A percentile compares a stretch with the other conserved stretches of the same genome.
These are phyloP conservation scores for Fusarium sp. DNA, from an alignment of 2,329 filamentous ascomycete genomes.

Conservation along the genomic window DNA sequence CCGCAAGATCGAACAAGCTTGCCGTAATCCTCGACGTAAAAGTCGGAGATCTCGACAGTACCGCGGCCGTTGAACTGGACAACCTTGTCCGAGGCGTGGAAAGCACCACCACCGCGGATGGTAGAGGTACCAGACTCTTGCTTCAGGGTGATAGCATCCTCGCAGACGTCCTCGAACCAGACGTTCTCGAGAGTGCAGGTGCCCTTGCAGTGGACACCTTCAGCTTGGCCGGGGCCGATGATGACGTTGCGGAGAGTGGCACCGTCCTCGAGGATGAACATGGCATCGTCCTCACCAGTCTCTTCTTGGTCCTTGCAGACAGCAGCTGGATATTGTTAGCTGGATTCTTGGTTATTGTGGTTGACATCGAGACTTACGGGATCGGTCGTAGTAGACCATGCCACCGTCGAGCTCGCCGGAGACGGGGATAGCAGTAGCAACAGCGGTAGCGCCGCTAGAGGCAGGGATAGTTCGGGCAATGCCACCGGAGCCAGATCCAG, in stretches of 20 bases:
- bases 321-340: conserved; percentile 31
- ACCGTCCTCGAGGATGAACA: conserved; percentile 67
- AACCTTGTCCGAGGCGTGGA: conserved; percentile 58
- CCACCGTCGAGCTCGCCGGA: conserved; percentile 40
- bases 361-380: conserved; percentile 24
- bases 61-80: conserved; percentile 61
- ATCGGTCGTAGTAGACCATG: conserved; percentile 45
- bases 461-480: conserved; percentile 43
- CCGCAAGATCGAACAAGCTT: conserved; percentile 67
- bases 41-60: conserved; percentile 52
- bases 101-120: conserved; percentile 61
- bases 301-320: conserved; percentile 50
- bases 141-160: conserved; percentile 57
- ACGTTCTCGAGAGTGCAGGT: conserved; percentile 60
- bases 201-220: conserved; percentile 66
- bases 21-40: conserved; percentile 56
- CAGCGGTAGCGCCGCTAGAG: conserved; percentile 33
- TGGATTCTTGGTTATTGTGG: no score
- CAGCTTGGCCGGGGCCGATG: conserved; percentile 65
- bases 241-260: conserved; percentile 68
- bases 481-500: conserved; percentile 23
- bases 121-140: conserved; percentile 57
- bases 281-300: conserved; percentile 54
- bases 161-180: conserved; percentile 59
- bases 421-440: conserved; percentile 41